Conservation (phyloP, 805 yeast genomes). For the Myxozyma melibiosi region DNA sequence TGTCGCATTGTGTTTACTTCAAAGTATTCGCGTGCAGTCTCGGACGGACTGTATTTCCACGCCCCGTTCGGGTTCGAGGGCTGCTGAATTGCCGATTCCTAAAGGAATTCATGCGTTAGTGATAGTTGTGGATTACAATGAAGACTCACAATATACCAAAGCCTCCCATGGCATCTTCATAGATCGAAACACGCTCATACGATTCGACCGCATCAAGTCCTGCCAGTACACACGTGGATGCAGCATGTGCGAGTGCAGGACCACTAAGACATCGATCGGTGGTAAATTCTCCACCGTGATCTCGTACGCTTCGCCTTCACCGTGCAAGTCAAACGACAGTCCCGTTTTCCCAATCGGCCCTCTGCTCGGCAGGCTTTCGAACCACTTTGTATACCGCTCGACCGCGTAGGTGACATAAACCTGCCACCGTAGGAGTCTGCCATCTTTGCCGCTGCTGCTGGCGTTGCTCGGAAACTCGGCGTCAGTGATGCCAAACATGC, state of each 20-base stretch:
- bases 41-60: background rate
- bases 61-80: background rate
- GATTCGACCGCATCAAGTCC: conserved; percentile 19
- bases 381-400: conserved; percentile 14
- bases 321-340: background rate
- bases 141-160: conserved; percentile 6
- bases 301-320: background rate
- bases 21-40: background rate
- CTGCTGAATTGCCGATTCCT: too few species aligned
- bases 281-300: conserved; percentile 20
- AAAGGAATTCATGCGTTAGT: too few species aligned
- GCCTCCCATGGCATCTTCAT: conserved; percentile 15
- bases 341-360: too few species aligned
- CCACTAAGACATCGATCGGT: conserved; percentile 37
- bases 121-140: too few species aligned
- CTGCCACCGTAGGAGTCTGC: conserved; percentile 1
- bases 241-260: conserved; percentile 36
- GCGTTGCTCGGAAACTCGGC: background rate
- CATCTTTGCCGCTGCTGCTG: background rate
- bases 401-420: conserved; percentile 16
- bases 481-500: conserved; percentile 2
- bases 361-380: background rate
- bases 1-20: background rate
- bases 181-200: background rate
- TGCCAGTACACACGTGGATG: conserved; percentile 33